phyloP scores from a whole-genome alignment of 768 basidiomycete species.

The Serendipita sp. region DNA sequence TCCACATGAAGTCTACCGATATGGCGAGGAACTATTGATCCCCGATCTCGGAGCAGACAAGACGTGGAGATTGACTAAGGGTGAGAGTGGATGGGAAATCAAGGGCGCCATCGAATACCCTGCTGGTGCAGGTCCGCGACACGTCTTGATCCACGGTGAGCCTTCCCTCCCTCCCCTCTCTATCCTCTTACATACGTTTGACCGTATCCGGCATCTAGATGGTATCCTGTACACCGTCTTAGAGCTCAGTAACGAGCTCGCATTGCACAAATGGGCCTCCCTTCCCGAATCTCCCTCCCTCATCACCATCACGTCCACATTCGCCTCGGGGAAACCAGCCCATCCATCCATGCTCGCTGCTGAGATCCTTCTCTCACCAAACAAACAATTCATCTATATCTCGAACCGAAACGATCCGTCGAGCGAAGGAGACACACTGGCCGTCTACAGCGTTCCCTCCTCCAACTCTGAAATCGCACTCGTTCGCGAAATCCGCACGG shows the following conservation, averaged over 20 bases:
- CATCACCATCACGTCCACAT: constrained; percentile 10
- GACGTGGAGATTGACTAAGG: constrained; percentile 40
- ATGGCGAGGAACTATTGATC: constrained; percentile 44
- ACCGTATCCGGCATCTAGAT: constrained; percentile 31
- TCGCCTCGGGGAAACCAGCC: constrained; percentile 22
- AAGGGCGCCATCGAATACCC: constrained; percentile 33
- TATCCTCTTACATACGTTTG: too few species aligned
- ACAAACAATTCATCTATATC: constrained; percentile 42
- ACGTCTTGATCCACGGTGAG: constrained; percentile 48
- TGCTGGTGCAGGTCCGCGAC: constrained; percentile 54
- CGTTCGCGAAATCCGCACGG: constrained; percentile 49
- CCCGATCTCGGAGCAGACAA: constrained; percentile 65
- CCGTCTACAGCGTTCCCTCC: constrained; percentile 39
- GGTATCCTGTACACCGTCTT: constrained; percentile 48
- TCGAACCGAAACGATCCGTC: constrained; percentile 65
- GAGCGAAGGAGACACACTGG: constrained; percentile 53
- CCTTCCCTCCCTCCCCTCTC: constrained; percentile 6
- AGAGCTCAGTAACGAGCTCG: constrained; percentile 46
- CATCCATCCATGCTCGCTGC: constrained; percentile 30
- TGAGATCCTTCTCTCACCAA: constrained; percentile 46
- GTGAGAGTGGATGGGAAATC: constrained; percentile 33
- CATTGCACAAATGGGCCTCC: constrained; percentile 37
- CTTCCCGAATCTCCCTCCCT: constrained; percentile 26
- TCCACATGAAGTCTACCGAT: constrained; percentile 54
- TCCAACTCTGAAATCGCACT: constrained; percentile 25